These are phyloP conservation scores for Pythium guiyangense DNA, from an alignment of 352 stramenopile species.

Conservation along the genomic window DNA sequence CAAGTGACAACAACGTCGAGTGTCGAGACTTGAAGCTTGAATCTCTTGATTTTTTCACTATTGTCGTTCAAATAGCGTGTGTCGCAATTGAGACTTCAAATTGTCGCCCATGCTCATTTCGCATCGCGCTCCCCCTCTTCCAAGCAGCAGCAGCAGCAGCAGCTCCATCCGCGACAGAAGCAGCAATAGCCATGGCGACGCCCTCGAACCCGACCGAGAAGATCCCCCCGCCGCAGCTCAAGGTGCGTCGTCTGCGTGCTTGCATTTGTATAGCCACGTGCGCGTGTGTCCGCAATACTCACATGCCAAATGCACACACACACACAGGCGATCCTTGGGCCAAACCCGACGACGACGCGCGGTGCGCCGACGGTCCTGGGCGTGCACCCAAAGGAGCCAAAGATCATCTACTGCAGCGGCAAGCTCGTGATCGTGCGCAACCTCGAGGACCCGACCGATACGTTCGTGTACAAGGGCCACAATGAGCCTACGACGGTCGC, in stretches of 20 bases:
- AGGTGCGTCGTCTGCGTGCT: slow-evolving; percentile 16
- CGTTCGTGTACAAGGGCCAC: slow-evolving; percentile 96
- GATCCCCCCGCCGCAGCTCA: slow-evolving; percentile 45
- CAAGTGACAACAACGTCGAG: no score
- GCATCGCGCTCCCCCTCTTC: slow-evolving; percentile 3
- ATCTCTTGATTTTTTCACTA: no score
- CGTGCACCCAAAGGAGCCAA: slow-evolving; percentile 83
- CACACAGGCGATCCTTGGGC: slow-evolving; percentile 46
- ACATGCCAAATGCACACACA: not conserved
- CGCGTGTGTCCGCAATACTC: no score
- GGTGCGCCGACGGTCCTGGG: slow-evolving; percentile 62
- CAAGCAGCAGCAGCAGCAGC: not conserved
- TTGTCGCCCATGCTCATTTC: not conserved
- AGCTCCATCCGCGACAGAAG: not conserved
- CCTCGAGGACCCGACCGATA: slow-evolving; percentile 76
- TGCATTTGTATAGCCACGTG: not conserved
- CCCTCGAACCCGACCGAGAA: slow-evolving; percentile 64
- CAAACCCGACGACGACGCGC: slow-evolving; percentile 68
- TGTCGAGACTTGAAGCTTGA: not conserved
- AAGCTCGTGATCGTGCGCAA: slow-evolving; percentile 91
- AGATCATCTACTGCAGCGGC: slow-evolving; percentile 90
- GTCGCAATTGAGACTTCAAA: no score
- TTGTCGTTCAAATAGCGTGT: no score
- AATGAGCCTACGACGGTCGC: slow-evolving; percentile 88
- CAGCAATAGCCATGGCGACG: slow-evolving; percentile 27